Base-by-base conservation (phyloP, 352 stramenopile genomes). In the Globisporangium paroecandrum region DNA sequence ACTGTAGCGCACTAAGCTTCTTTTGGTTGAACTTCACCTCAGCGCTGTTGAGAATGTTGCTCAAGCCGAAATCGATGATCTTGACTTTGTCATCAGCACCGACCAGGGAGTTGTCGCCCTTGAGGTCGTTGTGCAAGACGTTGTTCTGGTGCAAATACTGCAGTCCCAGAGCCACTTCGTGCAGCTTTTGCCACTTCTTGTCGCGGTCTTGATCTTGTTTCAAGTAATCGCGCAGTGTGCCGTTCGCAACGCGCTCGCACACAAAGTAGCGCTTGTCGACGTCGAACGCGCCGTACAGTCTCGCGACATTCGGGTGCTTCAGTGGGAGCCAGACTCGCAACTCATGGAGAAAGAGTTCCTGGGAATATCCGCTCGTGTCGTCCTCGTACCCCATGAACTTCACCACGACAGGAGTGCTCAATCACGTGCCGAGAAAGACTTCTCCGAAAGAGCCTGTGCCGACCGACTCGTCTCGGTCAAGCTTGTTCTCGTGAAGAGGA, bases 11-110 rank as follows among this genome's bases (percentile, higher is more conserved):
- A 8, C 43, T 36, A 9, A 41, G 32, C 8, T 56, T 34, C 27
- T 56, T 57, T n/a, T 10, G 10, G 1, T 61, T 20, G 8, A 62
- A n/a, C 24, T 18, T 54, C 22, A 62, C 29, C 24, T 64, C 56
- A 1, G 27, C 54, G 27, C 43, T 43, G 0, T 57, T 29, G 41
- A 47, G 64, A 46, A 69, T 63, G 51, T 29, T 64, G 20, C 66
- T 71, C 4, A 68, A 56, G 3, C 59, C 58, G 32, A 71, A 71
- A 36, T 71, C 60, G 7, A 51, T 57, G 24, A 71, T 57, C 41
- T 71, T 71, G 6, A 47, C 66, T 29, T 34, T 55, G 25, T 7
- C 41, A 25, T 64, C 25, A 1, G 10, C 61, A 2, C 24, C 59
- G 7, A 71, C 22, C 24, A 71, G 54, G 38, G 68, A 56, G 41